These are phyloP conservation scores for Aspergillus ellipticus DNA, from an alignment of 495 filamentous ascomycete genomes.

Conservation along the genomic window DNA sequence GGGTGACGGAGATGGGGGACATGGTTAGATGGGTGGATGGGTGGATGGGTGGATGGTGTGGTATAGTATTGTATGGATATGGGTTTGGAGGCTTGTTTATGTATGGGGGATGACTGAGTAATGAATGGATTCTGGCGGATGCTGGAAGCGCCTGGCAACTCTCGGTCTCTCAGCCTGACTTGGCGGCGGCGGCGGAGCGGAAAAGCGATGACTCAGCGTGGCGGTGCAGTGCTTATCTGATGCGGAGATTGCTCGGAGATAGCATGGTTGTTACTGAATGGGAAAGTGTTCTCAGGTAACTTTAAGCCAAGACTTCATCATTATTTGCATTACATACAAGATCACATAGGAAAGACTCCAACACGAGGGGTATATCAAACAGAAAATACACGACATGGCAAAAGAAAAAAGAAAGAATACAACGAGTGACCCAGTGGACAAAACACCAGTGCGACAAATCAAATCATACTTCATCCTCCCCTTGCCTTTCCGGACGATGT, in stretches of 20 bases:
- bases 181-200: slow-evolving; percentile 27
- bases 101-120: too few relatives aligned
- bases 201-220: slow-evolving; percentile 20
- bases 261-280: not conserved
- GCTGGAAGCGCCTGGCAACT: slow-evolving; percentile 31
- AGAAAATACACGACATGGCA: slow-evolving; percentile 3
- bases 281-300: not conserved
- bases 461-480: not conserved
- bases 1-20: slow-evolving; percentile 31
- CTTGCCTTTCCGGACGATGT: not conserved
- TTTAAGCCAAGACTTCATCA: too few relatives aligned
- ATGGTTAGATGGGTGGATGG: slow-evolving; percentile 14
- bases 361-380: slow-evolving; percentile 28
- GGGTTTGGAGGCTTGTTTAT: too few relatives aligned
- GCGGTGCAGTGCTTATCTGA: slow-evolving; percentile 20
- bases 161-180: too few relatives aligned
- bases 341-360: slow-evolving; percentile 4
- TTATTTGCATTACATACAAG: not conserved
- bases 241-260: slow-evolving; percentile 22
- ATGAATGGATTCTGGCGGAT: slow-evolving; percentile 1
- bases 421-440: not conserved
- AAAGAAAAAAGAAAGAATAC: not conserved
- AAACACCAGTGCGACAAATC: not conserved
- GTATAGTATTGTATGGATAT: too few relatives aligned
- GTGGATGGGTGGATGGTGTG: not conserved